Base-by-base conservation (phyloP, 495 filamentous ascomycete species). In the Articulospora tetracladia region DNA sequence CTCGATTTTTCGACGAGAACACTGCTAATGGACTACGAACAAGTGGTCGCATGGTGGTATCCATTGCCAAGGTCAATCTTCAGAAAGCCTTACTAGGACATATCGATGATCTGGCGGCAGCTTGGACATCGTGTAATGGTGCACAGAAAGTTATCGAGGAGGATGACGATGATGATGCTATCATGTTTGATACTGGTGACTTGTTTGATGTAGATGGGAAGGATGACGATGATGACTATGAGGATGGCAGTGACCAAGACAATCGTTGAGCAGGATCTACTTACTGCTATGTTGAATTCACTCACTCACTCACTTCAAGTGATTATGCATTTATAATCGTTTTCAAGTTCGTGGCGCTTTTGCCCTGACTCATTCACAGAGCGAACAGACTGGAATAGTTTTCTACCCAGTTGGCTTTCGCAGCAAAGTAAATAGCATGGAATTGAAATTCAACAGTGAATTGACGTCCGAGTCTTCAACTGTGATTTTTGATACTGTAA, bases 1-100 rank as follows among this genome's bases (percentile, higher is more conserved):
- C 17, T 13, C 47, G 8, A 22, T 57, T 62, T 36, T 61, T 55
- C 34, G 59, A 61, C 7, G 24, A 49, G 20, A 55, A 55, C 53
- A 53, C 20, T 6, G 17, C 30, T 20, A 32, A 19, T 1, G 32
- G 57, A 15, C 17, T 1, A 4, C 48, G 57, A 1, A 12, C n/a
- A 17, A 51, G 56, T 52, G n/a, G 6, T 46, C 47, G 57, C 3
- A 53, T 27, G 27, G 57, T 53, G 1, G 13, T 20, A 1, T 53
- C 57, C 2, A 53, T 26, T 28, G 30, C 8, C 11, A 59, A 59
- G 24, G 7, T 59, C 23, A 32, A 8, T 10, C 22, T 53, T 11
- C 47, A 59, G 34, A 23, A 46, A 2, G 57, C 13, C 32, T 12
- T 19, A 7, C 28, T 48, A 41, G 23, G 4, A 1, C n/a, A 26